Evolutionary conservation across 306 rosid genomes (phyloP).

Genomic region (Glycine tomentella): DNA sequence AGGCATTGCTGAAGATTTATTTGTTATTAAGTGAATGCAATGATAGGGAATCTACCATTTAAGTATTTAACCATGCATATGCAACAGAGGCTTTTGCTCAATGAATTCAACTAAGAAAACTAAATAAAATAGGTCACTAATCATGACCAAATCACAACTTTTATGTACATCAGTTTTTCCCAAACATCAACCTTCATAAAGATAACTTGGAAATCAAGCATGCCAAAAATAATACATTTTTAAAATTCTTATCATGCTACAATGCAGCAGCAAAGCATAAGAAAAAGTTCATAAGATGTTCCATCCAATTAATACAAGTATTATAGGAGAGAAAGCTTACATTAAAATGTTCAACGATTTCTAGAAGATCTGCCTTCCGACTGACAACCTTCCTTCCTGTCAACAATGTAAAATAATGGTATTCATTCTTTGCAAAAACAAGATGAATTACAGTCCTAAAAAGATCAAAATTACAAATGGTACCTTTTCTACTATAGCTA

Average conservation of each 20-base stretch:
- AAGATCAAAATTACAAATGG: too few relatives aligned
- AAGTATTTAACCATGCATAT: constrained; percentile 1
- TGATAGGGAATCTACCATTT: constrained; percentile 10
- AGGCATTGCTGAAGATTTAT: neutral
- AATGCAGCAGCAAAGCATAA: constrained; percentile 18
- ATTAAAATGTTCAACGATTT: constrained; percentile 89
- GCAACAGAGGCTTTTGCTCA: constrained; percentile 20
- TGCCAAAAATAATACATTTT: neutral
- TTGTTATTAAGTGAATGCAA: neutral
- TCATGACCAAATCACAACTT: constrained; percentile 13
- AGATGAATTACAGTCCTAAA: neutral
- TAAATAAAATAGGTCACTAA: constrained; percentile 21
- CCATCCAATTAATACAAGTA: neutral
- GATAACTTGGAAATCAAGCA: constrained; percentile 12
- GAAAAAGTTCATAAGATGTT: constrained; percentile 18
- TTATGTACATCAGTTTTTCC: constrained; percentile 4
- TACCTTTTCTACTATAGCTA: too few relatives aligned
- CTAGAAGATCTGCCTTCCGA: constrained; percentile 78
- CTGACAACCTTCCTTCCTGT: constrained; percentile 78
- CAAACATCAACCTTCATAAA: constrained; percentile 7
- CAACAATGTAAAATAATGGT: constrained; percentile 26
- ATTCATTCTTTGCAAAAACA: too few relatives aligned
- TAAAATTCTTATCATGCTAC: neutral
- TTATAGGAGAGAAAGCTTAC: constrained; percentile 57
- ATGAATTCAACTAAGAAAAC: neutral